Evolutionary conservation across 768 basidiomycete genomes (phyloP), one percentile per base, ranked within the genome.

Genomic region (Tephrocybe sp.): DNA sequence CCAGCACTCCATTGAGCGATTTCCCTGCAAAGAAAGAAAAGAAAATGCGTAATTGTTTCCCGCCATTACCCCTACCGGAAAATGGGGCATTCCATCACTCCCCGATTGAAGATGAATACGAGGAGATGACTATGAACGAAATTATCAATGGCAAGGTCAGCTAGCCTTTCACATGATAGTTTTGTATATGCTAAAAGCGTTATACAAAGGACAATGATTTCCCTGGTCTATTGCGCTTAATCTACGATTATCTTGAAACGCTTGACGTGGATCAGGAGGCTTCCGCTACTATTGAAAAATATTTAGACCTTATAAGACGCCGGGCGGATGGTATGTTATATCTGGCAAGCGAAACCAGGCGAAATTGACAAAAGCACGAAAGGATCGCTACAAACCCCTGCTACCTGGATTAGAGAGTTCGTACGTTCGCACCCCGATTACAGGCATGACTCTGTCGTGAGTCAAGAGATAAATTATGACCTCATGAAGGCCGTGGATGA

Each of bases 321-420:
- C 75, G 95, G 37, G 85, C 97, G 10, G 79, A 88, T 61, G 95
- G 95, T 90, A 41, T 53, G 80, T 65, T 24, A 52, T 49, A 13
- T 45, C 33, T 24, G 42, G 45, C 13, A 34, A 34, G 22, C 9
- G 29, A 22, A 12, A 49, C 38, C 16, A 43, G 3, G 29, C 22
- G 9, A 29, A 30, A 41, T 23, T 48, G 52, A 37, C 45, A 27
- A 22, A 6, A 25, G 15, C 44, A 43, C 45, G 42, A 21, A 49
- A 93, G 93, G 92, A 18, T 75, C 84, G 5, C 72, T 97, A 21
- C 65, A 82, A 63, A 97, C 97, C 0, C 82, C 91, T 6, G 97
- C 97, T 10, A 82, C 84, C 3, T 99, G 93, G 93, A 94, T 97
- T 49, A 81, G 97, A 29, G 78, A 88, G 40, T 98, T 97, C 68